Conservation (phyloP, 2,329 filamentous ascomycete genomes). For the Aspergillus luchuensis region DNA sequence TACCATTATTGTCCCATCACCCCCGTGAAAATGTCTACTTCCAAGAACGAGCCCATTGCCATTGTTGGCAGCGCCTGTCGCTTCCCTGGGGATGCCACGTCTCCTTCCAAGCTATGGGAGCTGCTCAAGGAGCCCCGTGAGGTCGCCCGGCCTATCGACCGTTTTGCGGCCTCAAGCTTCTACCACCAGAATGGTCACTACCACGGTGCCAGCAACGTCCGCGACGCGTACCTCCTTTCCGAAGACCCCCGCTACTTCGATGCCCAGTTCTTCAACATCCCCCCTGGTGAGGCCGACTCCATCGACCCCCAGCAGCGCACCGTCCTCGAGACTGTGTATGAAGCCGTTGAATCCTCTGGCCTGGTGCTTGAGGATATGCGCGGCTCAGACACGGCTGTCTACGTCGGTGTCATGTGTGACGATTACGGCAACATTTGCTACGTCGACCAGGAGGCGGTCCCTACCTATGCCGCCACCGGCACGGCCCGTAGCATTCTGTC, state of each 20-base stretch:
- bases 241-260: slow-evolving; percentile 20
- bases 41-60: neutral
- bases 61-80: neutral
- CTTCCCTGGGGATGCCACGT: neutral
- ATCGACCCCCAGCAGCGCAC: slow-evolving; percentile 32
- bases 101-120: neutral
- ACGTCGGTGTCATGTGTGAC: slow-evolving; percentile 13
- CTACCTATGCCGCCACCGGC: slow-evolving; percentile 19
- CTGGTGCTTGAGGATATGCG: slow-evolving; percentile 18
- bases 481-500: slow-evolving; percentile 34
- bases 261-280: slow-evolving; percentile 28
- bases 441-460: slow-evolving; percentile 19
- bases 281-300: slow-evolving; percentile 32
- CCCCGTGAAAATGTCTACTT: too few species aligned
- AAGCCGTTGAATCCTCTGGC: slow-evolving; percentile 33
- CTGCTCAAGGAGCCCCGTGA: neutral
- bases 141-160: neutral
- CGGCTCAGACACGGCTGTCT: slow-evolving; percentile 30
- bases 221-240: neutral
- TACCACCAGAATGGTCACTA: neutral
- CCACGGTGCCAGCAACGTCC: neutral
- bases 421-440: slow-evolving; percentile 26
- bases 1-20: too few species aligned
- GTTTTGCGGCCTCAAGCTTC: neutral
- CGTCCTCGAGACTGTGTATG: slow-evolving; percentile 43